These are phyloP conservation scores for Pezicula radicicola DNA, from an alignment of 2,329 filamentous ascomycete genomes.

Conservation along the genomic window DNA sequence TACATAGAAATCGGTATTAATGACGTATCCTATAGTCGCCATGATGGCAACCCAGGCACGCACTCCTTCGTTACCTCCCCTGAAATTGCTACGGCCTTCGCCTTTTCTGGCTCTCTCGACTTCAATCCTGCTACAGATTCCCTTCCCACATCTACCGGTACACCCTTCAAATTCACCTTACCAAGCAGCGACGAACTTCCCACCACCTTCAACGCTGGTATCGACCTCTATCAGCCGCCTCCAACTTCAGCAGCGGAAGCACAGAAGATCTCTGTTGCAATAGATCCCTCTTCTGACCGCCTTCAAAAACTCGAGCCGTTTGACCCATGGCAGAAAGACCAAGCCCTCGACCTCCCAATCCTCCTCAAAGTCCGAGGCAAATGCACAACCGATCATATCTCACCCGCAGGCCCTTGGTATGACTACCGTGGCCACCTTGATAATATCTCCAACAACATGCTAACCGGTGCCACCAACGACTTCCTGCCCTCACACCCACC, in stretches of 20 bases:
- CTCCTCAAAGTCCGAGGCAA: constrained; percentile 34
- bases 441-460: constrained; percentile 35
- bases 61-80: constrained; percentile 47
- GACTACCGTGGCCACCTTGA: constrained; percentile 36
- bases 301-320: constrained; percentile 28
- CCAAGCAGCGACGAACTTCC: constrained; percentile 27
- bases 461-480: constrained; percentile 32
- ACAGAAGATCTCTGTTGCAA: constrained; percentile 18
- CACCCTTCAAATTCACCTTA: constrained; percentile 23
- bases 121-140: constrained; percentile 29
- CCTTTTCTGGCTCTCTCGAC: constrained; percentile 34
- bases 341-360: constrained; percentile 13
- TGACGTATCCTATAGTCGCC: constrained; percentile 16
- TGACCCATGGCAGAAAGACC: constrained; percentile 18
- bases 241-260: constrained; percentile 15
- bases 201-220: constrained; percentile 18
- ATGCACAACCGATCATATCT: constrained; percentile 37
- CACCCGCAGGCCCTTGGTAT: constrained; percentile 35
- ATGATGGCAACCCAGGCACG: constrained; percentile 38
- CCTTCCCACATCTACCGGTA: constrained; percentile 8
- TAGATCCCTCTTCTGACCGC: constrained; percentile 27
- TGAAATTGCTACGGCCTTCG: constrained; percentile 40
- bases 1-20: neutral
- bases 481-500: constrained; percentile 13
- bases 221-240: constrained; percentile 25